Conservation (phyloP, 306 rosid genomes). For the Cercis canadensis region DNA sequence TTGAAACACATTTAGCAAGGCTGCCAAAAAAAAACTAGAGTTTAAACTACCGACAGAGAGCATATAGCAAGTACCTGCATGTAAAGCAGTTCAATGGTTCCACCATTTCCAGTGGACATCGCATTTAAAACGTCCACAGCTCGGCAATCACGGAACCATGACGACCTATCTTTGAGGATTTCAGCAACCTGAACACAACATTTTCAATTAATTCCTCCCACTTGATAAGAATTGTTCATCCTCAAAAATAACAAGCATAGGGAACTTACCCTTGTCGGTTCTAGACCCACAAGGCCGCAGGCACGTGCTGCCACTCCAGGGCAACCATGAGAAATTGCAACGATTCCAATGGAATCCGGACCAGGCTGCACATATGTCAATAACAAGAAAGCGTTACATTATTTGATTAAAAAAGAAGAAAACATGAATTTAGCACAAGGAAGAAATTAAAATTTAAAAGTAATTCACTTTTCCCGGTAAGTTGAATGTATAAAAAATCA, state of each 20-base stretch:
- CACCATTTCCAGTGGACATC: slow-evolving; percentile 87
- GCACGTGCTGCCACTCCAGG: slow-evolving; percentile 99
- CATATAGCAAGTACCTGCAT: slow-evolving; percentile 71
- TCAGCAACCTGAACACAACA: slow-evolving; percentile 73
- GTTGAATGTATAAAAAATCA: neutral
- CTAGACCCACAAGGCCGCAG: slow-evolving; percentile 96
- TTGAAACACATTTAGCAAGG: slow-evolving; percentile 24
- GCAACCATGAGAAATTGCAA: slow-evolving; percentile 99
- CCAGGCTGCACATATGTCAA: slow-evolving; percentile 81
- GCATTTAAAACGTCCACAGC: slow-evolving; percentile 81
- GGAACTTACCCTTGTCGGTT: slow-evolving; percentile 89
- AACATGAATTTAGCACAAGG: neutral
- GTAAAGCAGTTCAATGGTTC: slow-evolving; percentile 94
- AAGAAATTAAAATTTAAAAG: neutral
- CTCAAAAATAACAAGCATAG: slow-evolving; percentile 8
- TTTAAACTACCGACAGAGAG: neutral
- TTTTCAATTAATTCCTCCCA: slow-evolving; percentile 14
- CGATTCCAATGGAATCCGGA: slow-evolving; percentile 99
- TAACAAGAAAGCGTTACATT: neutral
- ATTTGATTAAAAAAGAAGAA: neutral
- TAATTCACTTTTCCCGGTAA: neutral
- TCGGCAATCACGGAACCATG: slow-evolving; percentile 94
- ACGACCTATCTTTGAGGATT: slow-evolving; percentile 91
- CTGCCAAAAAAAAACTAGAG: neutral
- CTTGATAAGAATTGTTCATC: neutral